Base-by-base conservation (phyloP, 768 basidiomycete genomes). In the Amanita pseudoporphyria region DNA sequence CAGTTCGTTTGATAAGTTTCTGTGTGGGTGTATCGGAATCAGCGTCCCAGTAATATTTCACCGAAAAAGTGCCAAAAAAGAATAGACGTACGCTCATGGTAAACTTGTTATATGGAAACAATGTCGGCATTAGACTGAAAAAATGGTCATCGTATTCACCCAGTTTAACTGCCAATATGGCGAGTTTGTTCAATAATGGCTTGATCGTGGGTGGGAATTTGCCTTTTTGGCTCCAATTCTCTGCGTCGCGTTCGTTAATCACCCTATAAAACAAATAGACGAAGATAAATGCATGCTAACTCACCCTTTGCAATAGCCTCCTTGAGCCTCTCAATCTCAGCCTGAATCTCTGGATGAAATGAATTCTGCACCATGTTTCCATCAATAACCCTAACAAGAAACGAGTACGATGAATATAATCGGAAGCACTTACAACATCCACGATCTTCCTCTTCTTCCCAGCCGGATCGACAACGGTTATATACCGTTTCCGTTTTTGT, bases 91-190 rank as follows among this genome's bases (percentile, higher is more conserved):
- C 84, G 45, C 77, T 86, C 83, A 97, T 92, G 0, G 90, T 95
- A 62, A 88, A 99, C 55, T 84, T 82, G 68, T 99, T 99, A 61
- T 97, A 98, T 0, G 92, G 91, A 58, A 98, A 92, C 33, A 95
- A 63, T 19, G 67, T 72, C 0, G 94, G 90, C 80, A 97, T 86
- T 16, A 85, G 71, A 57, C 80, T 83, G 68, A 95, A 97, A 64
- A 95, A 95, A 57, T 87, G 78, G 14, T 95, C 93, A 53, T 90
- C 86, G 65, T 95, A 96, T 61, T 94, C 82, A 62, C 83, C 87
- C n/a, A 87, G 73, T 22, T 75, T 70, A 58, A 95, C 79, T 0
- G 95, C 94, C 44, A 81, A 74, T 33, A 88, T 60, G 0, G 92
- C 89, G 35, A 89, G 74, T 9, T 77, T 62, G n/a, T 72, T 69